phyloP scores from a whole-genome alignment of 768 basidiomycete species.

The Boletus tylopilopsis region DNA sequence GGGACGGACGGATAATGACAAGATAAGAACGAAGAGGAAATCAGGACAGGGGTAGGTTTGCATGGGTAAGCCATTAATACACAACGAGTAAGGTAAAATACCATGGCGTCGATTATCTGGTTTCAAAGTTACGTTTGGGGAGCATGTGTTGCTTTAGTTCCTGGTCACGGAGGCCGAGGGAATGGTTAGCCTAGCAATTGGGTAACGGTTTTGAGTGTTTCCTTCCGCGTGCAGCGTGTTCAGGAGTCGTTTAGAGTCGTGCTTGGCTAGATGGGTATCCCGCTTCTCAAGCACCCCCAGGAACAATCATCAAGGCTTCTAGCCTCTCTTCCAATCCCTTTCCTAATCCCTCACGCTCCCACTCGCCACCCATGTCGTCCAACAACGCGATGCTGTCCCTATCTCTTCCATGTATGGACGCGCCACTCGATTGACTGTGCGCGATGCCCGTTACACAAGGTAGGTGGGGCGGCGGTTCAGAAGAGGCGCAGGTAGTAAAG shows the following conservation, averaged over 20 bases:
- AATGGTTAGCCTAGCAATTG: neutral
- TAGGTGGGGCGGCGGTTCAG: conserved; percentile 73
- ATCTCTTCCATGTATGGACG: conserved; percentile 26
- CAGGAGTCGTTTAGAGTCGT: neutral
- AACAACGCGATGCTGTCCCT: conserved; percentile 44
- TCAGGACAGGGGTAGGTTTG: conserved; percentile 8
- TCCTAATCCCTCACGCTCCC: conserved; percentile 83
- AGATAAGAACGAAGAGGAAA: neutral
- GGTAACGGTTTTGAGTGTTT: neutral
- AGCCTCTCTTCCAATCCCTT: conserved; percentile 79
- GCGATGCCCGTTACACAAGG: conserved; percentile 51
- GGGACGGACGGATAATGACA: neutral
- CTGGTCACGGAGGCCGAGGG: neutral
- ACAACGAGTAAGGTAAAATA: conserved; percentile 24
- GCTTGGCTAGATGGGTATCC: neutral
- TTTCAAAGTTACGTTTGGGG: conserved; percentile 5
- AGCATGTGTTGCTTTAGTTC: neutral
- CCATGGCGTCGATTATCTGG: conserved; percentile 18
- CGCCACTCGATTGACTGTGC: conserved; percentile 25
- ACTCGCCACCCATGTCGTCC: conserved; percentile 77
- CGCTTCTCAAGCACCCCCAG: conserved; percentile 21
- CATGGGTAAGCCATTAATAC: conserved; percentile 27
- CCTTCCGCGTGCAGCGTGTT: neutral
- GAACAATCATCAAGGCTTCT: conserved; percentile 48
- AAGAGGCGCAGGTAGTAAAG: conserved; percentile 59